Evolutionary conservation across 345 rosid genomes (phyloP).

Genomic region (Acer saccharum): DNA sequence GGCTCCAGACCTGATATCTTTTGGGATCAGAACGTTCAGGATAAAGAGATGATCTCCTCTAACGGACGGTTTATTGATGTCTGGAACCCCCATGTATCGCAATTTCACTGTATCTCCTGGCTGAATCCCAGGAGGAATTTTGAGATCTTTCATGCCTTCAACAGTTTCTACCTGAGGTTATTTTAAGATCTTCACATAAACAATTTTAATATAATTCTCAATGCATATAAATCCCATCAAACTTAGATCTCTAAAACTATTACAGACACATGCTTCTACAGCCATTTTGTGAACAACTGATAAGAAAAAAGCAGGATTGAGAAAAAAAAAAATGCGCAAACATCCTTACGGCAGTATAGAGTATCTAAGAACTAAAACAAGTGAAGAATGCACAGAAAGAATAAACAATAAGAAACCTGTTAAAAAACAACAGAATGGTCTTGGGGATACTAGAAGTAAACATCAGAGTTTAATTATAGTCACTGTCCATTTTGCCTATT

Average conservation of each 20-base stretch:
- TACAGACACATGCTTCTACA: background rate
- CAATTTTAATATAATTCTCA: background rate
- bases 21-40: constrained; percentile 78
- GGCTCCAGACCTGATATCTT: constrained; percentile 56
- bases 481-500: background rate
- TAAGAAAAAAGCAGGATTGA: constrained; percentile 5
- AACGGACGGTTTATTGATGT: constrained; percentile 62
- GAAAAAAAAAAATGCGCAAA: background rate
- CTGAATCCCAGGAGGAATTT: constrained; percentile 80
- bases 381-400: background rate
- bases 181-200: constrained; percentile 15
- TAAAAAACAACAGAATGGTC: background rate
- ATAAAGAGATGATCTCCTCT: constrained; percentile 86
- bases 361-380: background rate
- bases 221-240: background rate
- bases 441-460: background rate
- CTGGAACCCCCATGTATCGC: constrained; percentile 75
- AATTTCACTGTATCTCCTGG: constrained; percentile 77
- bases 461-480: background rate
- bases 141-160: constrained; percentile 73
- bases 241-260: background rate
- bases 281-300: background rate
- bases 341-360: background rate
- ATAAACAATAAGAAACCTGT: background rate
- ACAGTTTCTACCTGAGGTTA: constrained; percentile 83